A percentile compares a stretch with the other conserved stretches of the same genome.
Evolutionary conservation across 495 filamentous ascomycete species (phyloP).

Genomic region (Tricharina praecox): DNA sequence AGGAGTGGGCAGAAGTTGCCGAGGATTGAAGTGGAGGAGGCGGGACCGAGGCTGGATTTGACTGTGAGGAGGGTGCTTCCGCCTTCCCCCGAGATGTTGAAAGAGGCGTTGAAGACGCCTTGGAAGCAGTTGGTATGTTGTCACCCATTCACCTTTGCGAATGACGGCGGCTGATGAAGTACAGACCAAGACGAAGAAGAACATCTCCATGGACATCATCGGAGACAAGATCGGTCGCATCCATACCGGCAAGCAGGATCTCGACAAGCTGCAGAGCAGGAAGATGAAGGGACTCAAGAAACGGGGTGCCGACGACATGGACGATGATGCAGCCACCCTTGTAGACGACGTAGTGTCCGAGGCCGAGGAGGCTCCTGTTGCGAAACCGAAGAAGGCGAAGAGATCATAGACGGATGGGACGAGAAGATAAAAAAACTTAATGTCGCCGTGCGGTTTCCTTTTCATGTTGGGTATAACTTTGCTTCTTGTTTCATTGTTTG

Average conservation of each 20-base stretch:
- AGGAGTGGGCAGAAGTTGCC: constrained; percentile 73
- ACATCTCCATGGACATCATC: constrained; percentile 72
- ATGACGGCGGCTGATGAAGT: constrained; percentile 1
- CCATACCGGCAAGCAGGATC: constrained; percentile 80
- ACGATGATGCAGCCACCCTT: constrained; percentile 35
- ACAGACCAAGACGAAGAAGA: constrained; percentile 66
- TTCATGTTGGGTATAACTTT: constrained; percentile 4
- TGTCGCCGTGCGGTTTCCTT: too few relatives aligned
- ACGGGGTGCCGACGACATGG: constrained; percentile 39
- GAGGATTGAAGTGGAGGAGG: constrained; percentile 82
- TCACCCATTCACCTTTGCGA: constrained; percentile 9
- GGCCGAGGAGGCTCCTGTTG: too few relatives aligned
- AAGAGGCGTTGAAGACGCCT: constrained; percentile 77
- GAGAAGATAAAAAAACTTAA: too few relatives aligned
- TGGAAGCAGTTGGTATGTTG: constrained; percentile 49
- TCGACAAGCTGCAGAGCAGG: constrained; percentile 71
- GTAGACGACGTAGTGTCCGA: too few relatives aligned
- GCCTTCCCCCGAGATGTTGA: constrained; percentile 57
- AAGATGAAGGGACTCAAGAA: constrained; percentile 99
- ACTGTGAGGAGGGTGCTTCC: constrained; percentile 63
- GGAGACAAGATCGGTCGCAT: constrained; percentile 93
- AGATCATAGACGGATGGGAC: background rate
- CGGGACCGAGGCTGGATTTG: constrained; percentile 91
- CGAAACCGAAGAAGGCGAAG: constrained; percentile 10
- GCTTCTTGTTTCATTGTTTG: background rate